Percentiles rank a stretch among this genome's conserved stretches.
phyloP scores from a whole-genome alignment of 176 grass and related monocot genomes.

The Miscanthus lutarioriparius region DNA sequence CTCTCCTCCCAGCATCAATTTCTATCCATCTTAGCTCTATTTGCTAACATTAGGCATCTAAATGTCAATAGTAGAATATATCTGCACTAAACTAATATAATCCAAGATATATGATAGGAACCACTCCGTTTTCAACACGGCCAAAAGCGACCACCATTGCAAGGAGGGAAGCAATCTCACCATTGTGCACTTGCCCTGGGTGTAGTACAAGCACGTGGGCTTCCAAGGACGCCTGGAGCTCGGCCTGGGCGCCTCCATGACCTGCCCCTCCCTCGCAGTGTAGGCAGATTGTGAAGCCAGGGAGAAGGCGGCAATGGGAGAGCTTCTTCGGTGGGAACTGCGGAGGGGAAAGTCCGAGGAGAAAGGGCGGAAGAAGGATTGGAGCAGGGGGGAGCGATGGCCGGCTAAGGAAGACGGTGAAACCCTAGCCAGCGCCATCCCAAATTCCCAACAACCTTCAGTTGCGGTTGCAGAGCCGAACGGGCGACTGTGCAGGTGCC shows the following conservation, averaged over 20 bases:
- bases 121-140: not conserved
- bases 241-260: slow-evolving; percentile 18
- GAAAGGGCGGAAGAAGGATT: slow-evolving; percentile 34
- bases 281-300: slow-evolving; percentile 4
- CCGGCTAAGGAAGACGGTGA: slow-evolving; percentile 6
- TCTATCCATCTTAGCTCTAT: not conserved
- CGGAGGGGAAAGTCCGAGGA: not conserved
- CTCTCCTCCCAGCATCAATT: not conserved
- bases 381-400: slow-evolving; percentile 27
- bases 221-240: slow-evolving; percentile 56
- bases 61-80: not conserved
- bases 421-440: slow-evolving; percentile 57
- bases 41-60: not conserved
- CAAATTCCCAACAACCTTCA: too few species aligned
- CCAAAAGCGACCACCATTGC: not conserved
- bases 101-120: not conserved
- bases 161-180: slow-evolving; percentile 39
- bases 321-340: slow-evolving; percentile 11
- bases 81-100: not conserved
- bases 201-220: slow-evolving; percentile 84
- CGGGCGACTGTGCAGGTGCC: not conserved
- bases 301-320: slow-evolving; percentile 23
- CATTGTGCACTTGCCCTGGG: slow-evolving; percentile 78
- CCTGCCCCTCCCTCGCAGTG: slow-evolving; percentile 13
- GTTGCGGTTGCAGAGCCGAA: not conserved